A percentile compares a stretch with the other conserved stretches of the same genome.
phyloP scores from a whole-genome alignment of 2,329 filamentous ascomycete genomes.

The Simplicillium aogashimaense region DNA sequence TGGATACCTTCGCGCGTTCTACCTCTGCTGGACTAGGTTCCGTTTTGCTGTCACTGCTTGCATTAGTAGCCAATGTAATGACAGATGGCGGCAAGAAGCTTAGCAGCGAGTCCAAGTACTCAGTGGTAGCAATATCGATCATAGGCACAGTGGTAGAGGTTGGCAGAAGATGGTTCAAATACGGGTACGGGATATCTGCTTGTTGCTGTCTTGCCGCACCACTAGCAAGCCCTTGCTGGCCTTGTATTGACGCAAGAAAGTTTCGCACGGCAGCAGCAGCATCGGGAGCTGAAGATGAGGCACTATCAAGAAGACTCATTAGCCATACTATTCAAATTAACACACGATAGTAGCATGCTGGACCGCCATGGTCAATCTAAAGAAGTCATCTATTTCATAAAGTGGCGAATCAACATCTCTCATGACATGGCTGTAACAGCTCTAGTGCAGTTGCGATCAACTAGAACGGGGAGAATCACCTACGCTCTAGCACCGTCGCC shows the following conservation, averaged over 20 bases:
- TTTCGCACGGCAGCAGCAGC: conserved; percentile 74
- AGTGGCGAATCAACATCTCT: too few species aligned
- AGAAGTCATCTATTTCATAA: too few species aligned
- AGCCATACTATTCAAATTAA: conserved; percentile 20
- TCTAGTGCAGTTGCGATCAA: conserved; percentile 1
- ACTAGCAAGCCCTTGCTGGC: conserved; percentile 30
- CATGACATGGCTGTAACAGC: not conserved
- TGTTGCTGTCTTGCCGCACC: conserved; percentile 22
- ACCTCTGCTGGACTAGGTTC: conserved; percentile 61
- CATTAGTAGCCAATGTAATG: conserved; percentile 63
- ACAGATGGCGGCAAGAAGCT: conserved; percentile 69
- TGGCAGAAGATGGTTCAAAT: conserved; percentile 76
- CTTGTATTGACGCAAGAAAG: conserved; percentile 74
- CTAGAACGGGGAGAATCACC: conserved; percentile 44
- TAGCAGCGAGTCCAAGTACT: conserved; percentile 65
- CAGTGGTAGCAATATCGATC: conserved; percentile 54
- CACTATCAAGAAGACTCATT: conserved; percentile 38
- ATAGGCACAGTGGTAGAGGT: conserved; percentile 69
- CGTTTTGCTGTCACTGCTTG: conserved; percentile 42
- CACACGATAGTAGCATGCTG: too few species aligned
- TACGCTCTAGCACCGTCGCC: conserved; percentile 99
- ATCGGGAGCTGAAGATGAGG: conserved; percentile 50
- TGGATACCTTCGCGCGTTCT: conserved; percentile 63
- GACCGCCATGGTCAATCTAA: too few species aligned
- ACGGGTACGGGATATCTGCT: conserved; percentile 59